Percentiles rank a stretch among this genome's conserved stretches.
Conservation (phyloP, 2,329 filamentous ascomycete genomes). For the Neoascochyta sp. region DNA sequence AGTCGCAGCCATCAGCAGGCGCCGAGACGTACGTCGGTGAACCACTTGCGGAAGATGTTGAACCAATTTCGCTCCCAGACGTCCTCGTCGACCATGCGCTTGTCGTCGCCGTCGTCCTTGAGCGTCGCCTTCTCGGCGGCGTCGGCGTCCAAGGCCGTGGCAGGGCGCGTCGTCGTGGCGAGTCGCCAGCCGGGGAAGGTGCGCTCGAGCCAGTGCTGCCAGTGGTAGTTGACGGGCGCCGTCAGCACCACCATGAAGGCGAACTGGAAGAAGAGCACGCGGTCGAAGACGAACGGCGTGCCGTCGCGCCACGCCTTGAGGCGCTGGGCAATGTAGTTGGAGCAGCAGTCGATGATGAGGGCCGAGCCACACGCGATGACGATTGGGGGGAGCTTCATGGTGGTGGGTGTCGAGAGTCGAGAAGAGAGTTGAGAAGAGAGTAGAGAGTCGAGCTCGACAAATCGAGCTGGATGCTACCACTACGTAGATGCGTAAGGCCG, state of each 20-base stretch:
- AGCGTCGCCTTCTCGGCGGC: conserved; percentile 30
- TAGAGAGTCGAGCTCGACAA: no score
- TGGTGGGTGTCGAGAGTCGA: no score
- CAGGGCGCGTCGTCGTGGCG: conserved; percentile 15
- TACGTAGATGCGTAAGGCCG: no score
- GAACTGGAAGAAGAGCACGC: conserved; percentile 38
- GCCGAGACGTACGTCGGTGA: conserved; percentile 50
- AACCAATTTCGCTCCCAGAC: conserved; percentile 39
- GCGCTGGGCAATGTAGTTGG: conserved; percentile 38
- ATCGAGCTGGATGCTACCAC: no score
- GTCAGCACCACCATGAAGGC: conserved; percentile 64
- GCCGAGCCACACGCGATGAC: conserved; percentile 34
- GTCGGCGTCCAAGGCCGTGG: conserved; percentile 8
- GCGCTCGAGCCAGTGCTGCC: conserved; percentile 76
- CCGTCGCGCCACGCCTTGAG: conserved; percentile 35
- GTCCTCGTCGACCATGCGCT: conserved; percentile 24
- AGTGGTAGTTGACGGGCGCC: conserved; percentile 78
- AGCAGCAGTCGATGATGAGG: conserved; percentile 35
- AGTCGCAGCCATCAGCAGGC: not conserved
- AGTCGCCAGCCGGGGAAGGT: conserved; percentile 61
- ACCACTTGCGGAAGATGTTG: conserved; percentile 65
- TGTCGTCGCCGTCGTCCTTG: conserved; percentile 26
- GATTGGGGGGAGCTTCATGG: conserved; percentile 33
- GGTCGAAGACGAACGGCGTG: conserved; percentile 38
- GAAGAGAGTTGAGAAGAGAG: no score